These are phyloP conservation scores for Elymus sibiricus DNA, from an alignment of 176 grass and related monocot species.

Conservation along the genomic window DNA sequence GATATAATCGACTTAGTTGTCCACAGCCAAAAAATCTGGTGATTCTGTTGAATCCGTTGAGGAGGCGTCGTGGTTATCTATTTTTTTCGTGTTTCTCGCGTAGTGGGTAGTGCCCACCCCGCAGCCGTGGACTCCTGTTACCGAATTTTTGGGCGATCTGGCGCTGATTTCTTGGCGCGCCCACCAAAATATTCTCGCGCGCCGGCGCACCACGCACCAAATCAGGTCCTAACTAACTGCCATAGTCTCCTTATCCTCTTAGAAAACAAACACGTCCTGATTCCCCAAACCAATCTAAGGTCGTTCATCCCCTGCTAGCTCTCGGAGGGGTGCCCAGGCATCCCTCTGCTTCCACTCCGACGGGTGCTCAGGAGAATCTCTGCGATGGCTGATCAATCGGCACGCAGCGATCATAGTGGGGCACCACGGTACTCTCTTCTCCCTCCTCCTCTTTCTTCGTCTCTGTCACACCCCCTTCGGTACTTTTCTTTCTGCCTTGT, in stretches of 20 bases:
- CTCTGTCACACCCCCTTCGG: too few species aligned
- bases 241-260: not conserved
- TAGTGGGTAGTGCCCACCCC: too few species aligned
- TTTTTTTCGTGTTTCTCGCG: too few species aligned
- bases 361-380: not conserved
- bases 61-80: too few species aligned
- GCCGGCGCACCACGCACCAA: not conserved
- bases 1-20: too few species aligned
- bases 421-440: not conserved
- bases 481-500: too few species aligned
- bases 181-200: not conserved
- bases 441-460: too few species aligned
- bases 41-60: too few species aligned
- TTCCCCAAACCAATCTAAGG: not conserved
- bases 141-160: not conserved
- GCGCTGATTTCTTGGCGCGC: not conserved
- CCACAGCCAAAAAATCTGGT: too few species aligned
- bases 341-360: not conserved
- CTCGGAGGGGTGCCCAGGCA: not conserved
- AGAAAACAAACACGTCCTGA: not conserved
- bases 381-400: too few species aligned
- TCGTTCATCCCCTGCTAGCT: too few species aligned
- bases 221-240: not conserved
- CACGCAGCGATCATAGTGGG: not conserved
- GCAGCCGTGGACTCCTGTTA: too few species aligned